Base-by-base conservation (phyloP, 768 basidiomycete genomes). In the Pisolithus orientalis region DNA sequence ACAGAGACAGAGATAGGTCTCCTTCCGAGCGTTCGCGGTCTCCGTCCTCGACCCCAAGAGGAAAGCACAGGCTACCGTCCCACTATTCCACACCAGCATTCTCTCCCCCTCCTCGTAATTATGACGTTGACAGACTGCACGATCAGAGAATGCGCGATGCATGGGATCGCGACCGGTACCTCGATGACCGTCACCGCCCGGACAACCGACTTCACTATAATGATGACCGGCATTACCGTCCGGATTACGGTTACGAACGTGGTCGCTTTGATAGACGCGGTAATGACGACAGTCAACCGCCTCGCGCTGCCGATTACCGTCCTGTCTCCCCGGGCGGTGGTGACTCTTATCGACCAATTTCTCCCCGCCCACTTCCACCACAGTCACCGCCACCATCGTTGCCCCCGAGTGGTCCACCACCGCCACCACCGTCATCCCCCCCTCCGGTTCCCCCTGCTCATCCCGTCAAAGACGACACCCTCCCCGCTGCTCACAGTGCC, bases 401-500 rank as follows among this genome's bases (percentile, higher is more conserved):
- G 29, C 32, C 25, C 50, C 29, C 49, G 28, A 43, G 25, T 28
- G 17, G 52, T 37, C 58, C 69, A 0, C 62, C 68, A 4, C 62
- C 67, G 39, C 59, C 51, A 8, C 62, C 58, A 0, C 56, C 63
- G 1, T 39, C 62, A 2, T 39, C 62, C 2, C 67, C 72, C 1
- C 70, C 72, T 13, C 70, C 70, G 9, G 69, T 72, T 14, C 71
- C 78, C 9, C 67, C 67, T 11, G 68, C 68, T 5, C 70, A 67
- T 51, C 34, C 40, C 17, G 59, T 60, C 29, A 70, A 68, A 53
- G 65, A 71, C 34, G 59, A 58, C 11, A 63, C 62, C 6, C 66
- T 77, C 0, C 74, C 74, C 9, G 47, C 52, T 5, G 29, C 62
- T 31, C 79, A 78, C 55, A 52, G 64, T 3, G 56, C 70, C 2